Base-by-base conservation (phyloP, 2,329 filamentous ascomycete genomes). In the Pyrenochaeta sp. region DNA sequence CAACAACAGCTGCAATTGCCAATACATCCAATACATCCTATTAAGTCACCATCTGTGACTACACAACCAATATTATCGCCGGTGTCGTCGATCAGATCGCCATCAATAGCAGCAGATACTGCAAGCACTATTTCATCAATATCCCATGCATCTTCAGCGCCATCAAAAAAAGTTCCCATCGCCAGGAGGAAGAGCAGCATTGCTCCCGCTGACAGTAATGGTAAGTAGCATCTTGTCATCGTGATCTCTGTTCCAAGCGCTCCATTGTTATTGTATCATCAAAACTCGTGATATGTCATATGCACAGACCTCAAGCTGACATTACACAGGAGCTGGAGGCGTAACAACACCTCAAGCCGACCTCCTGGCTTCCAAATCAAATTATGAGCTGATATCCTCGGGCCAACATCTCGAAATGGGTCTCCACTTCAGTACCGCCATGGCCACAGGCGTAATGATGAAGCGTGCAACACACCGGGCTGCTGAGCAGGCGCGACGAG, bases 361-460 rank as follows among this genome's bases (percentile, higher is more conserved):
- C 43, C 56, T 69, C 2, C 50, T 71, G 3, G 68, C 68, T 17
- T 65, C 63, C 9, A 71, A 71, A 53, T 64, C 59, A 45, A 71
- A 71, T 52, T 71, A 71, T 43, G 68, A 71, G 43, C 54, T 69
- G 20, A 71, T 71, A 10, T 68, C 66, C 17, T 63, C 60, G 1
- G 68, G 68, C 44, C 63, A 69, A 32, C 68, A 71, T 37, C 51
- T 69, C 7, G 68, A 71, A 52, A 71, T 71, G 68, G 68, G 68
- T 7, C 41, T 71, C 21, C 68, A 71, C 50, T 71, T 71, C 44
- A 69, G 66, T 50, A 68, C 66, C 29, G 66, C 68, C 50, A 71
- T 71, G 68, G 66, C 68, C 14, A 68, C 68, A 0, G 68, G 68
- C 37, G 66, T 71, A 11, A 71, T 71, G 68, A 71, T 71, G 68